These are phyloP conservation scores for Diplodia mutila DNA, from an alignment of 2,329 filamentous ascomycete genomes.

Conservation along the genomic window DNA sequence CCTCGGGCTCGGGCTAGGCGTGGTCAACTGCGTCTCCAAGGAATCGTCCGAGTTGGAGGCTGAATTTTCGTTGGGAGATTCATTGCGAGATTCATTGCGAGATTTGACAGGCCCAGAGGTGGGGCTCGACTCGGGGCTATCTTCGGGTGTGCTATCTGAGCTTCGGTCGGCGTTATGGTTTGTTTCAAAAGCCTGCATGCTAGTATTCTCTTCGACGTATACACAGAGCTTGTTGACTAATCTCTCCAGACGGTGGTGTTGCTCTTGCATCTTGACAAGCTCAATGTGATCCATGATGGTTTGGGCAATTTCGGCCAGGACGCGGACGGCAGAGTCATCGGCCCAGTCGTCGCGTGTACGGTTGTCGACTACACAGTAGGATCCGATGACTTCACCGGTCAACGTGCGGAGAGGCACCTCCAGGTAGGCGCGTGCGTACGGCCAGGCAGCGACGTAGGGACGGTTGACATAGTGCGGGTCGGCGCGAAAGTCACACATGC, in stretches of 20 bases:
- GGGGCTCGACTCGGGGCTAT: neutral
- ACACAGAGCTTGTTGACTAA: conserved; percentile 30
- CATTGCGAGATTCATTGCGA: neutral
- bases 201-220: conserved; percentile 10
- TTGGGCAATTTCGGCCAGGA: neutral
- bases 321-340: conserved; percentile 33
- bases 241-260: conserved; percentile 19
- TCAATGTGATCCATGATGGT: conserved; percentile 30
- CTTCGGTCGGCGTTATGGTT: neutral
- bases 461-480: conserved; percentile 39
- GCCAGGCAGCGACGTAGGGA: conserved; percentile 35
- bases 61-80: neutral
- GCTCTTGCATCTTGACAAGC: conserved; percentile 5
- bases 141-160: neutral
- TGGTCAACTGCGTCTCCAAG: neutral
- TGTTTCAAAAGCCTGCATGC: neutral
- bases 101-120: neutral
- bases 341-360: conserved; percentile 34
- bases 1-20: neutral
- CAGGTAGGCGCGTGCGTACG: conserved; percentile 37
- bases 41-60: conserved; percentile 3
- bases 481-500: conserved; percentile 39
- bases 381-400: conserved; percentile 40
- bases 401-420: conserved; percentile 40
- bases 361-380: conserved; percentile 38